Conservation (phyloP, 73 alveolate species). For the Uronychia binucleata region DNA sequence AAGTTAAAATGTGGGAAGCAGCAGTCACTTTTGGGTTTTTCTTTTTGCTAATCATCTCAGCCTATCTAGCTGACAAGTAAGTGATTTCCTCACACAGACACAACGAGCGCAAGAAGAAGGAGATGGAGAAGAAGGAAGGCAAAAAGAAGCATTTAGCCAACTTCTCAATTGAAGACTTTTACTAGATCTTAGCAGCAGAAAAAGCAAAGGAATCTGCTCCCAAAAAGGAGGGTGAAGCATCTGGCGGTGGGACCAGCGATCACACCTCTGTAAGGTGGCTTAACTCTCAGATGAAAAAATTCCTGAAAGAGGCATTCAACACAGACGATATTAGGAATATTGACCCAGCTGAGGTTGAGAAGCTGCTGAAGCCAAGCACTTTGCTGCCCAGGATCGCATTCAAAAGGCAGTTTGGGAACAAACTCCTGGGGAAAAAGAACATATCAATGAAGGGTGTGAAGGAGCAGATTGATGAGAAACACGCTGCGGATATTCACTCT, state of each 20-base stretch:
- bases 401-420: slow-evolving; percentile 27
- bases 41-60: slow-evolving; percentile 39
- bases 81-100: too few species aligned
- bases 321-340: slow-evolving; percentile 35
- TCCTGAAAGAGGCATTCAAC: slow-evolving; percentile 8
- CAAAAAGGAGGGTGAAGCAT: too few species aligned
- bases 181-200: slow-evolving; percentile 10
- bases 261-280: too few species aligned
- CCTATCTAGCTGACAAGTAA: slow-evolving; percentile 48
- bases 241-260: too few species aligned
- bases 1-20: slow-evolving; percentile 34
- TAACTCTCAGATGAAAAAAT: slow-evolving; percentile 26
- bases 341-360: slow-evolving; percentile 27
- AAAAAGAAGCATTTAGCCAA: too few species aligned
- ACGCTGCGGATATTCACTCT: background rate
- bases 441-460: slow-evolving; percentile 21
- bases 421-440: slow-evolving; percentile 13
- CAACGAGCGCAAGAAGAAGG: background rate
- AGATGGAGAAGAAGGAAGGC: too few species aligned
- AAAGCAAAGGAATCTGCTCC: too few species aligned
- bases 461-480: slow-evolving; percentile 4
- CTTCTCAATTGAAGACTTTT: slow-evolving; percentile 16
- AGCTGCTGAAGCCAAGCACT: slow-evolving; percentile 26
- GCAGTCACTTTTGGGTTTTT: slow-evolving; percentile 54
- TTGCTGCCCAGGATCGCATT: slow-evolving; percentile 29